A percentile compares a stretch with the other conserved stretches of the same genome.
phyloP scores from a whole-genome alignment of 768 basidiomycete species.

The Panaeolus papilionaceus region DNA sequence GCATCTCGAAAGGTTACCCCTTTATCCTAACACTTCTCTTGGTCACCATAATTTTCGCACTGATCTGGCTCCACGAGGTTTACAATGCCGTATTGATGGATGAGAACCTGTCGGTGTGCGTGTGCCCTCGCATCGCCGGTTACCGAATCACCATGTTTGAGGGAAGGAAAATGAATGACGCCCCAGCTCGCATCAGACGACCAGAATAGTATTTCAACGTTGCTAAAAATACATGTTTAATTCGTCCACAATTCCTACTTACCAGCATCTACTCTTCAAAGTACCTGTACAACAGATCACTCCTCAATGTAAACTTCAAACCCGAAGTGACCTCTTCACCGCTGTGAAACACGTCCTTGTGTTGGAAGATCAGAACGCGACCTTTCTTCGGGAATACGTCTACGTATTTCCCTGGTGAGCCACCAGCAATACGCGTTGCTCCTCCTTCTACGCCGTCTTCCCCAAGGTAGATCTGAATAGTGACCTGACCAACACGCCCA shows the following conservation, averaged over 20 bases:
- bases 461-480: constrained; percentile 52
- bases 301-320: constrained; percentile 47
- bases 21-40: background rate
- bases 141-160: constrained; percentile 1
- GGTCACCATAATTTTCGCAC: background rate
- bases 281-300: constrained; percentile 45
- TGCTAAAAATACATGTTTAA: background rate
- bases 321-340: constrained; percentile 48
- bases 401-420: constrained; percentile 34
- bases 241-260: background rate
- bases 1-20: background rate
- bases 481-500: constrained; percentile 44
- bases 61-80: constrained; percentile 7
- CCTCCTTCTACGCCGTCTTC: constrained; percentile 44
- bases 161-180: background rate
- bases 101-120: constrained; percentile 8
- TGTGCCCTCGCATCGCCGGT: background rate
- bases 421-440: constrained; percentile 44
- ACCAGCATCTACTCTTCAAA: background rate
- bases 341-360: constrained; percentile 46
- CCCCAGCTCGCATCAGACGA: background rate
- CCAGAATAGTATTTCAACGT: background rate
- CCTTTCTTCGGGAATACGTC: constrained; percentile 51
- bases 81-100: constrained; percentile 5
- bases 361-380: constrained; percentile 52